A percentile compares a stretch with the other conserved stretches of the same genome.
These are phyloP conservation scores for Schwanniomyces yamadae DNA, from an alignment of 805 yeast genomes.

Conservation along the genomic window DNA sequence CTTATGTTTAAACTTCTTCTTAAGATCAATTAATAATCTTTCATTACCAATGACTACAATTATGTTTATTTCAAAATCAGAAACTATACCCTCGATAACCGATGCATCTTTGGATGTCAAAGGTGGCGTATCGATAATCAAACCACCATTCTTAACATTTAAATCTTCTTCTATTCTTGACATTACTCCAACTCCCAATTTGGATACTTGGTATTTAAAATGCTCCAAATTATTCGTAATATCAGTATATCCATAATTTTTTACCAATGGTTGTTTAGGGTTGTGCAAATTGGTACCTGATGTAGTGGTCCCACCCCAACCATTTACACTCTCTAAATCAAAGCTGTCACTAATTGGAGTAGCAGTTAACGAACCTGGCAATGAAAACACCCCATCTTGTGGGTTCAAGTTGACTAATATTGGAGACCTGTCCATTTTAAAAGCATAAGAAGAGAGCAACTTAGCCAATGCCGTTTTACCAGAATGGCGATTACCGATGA, in stretches of 20 bases:
- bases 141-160: constrained; percentile 48
- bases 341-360: constrained; percentile 78
- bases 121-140: constrained; percentile 75
- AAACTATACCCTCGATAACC: constrained; percentile 54
- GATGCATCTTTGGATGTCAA: constrained; percentile 49
- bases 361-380: constrained; percentile 85
- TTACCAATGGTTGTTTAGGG: constrained; percentile 87
- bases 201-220: constrained; percentile 49
- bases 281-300: constrained; percentile 75
- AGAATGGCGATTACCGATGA: constrained; percentile 67
- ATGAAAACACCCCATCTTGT: constrained; percentile 59
- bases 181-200: constrained; percentile 49
- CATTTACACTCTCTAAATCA: constrained; percentile 66
- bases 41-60: constrained; percentile 78
- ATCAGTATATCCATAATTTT: constrained; percentile 70
- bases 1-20: constrained; percentile 46
- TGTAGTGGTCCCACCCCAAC: constrained; percentile 74
- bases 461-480: constrained; percentile 82
- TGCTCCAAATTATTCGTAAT: constrained; percentile 55
- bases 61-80: constrained; percentile 58
- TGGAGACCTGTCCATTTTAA: constrained; percentile 66
- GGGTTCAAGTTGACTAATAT: constrained; percentile 81
- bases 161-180: constrained; percentile 52
- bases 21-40: constrained; percentile 60
- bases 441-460: constrained; percentile 71